phyloP scores from a whole-genome alignment of 108 stramenopile species.

The Cyclotella baltica region DNA sequence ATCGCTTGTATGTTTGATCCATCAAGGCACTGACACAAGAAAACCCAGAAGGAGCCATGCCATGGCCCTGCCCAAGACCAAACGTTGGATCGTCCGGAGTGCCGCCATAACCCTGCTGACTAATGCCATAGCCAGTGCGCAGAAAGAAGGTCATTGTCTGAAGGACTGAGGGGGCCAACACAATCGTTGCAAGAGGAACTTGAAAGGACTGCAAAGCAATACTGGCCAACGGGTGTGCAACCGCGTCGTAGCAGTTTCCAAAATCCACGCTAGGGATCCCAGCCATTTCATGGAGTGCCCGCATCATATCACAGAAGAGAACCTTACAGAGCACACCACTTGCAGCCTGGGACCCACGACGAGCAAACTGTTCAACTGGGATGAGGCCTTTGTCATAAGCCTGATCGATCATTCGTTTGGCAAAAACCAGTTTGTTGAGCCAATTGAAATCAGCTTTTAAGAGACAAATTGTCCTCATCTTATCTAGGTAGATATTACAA shows the following conservation, averaged over 20 bases:
- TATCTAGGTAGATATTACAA: conserved; percentile 3
- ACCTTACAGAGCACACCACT: neutral
- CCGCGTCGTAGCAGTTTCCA: conserved; percentile 21
- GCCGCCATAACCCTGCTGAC: too few species aligned
- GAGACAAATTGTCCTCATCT: neutral
- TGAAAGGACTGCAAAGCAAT: conserved; percentile 6
- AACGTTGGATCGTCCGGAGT: too few species aligned
- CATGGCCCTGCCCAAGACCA: too few species aligned
- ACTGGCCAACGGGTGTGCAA: too few species aligned
- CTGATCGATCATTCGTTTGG: conserved; percentile 14
- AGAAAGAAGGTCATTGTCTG: too few species aligned
- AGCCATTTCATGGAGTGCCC: neutral
- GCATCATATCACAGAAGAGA: conserved; percentile 1
- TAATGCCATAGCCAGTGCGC: too few species aligned
- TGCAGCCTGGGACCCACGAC: neutral
- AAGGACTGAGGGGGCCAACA: neutral
- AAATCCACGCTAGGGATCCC: conserved; percentile 3
- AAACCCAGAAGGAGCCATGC: too few species aligned
- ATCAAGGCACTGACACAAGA: too few species aligned
- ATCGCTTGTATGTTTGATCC: neutral
- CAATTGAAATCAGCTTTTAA: conserved; percentile 24
- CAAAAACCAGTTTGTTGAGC: conserved; percentile 23
- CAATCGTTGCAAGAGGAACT: neutral
- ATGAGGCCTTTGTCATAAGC: neutral
- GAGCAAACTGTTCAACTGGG: too few species aligned